These are phyloP conservation scores for Hondaea fermentalgiana DNA, from an alignment of 108 stramenopile species.

Conservation along the genomic window DNA sequence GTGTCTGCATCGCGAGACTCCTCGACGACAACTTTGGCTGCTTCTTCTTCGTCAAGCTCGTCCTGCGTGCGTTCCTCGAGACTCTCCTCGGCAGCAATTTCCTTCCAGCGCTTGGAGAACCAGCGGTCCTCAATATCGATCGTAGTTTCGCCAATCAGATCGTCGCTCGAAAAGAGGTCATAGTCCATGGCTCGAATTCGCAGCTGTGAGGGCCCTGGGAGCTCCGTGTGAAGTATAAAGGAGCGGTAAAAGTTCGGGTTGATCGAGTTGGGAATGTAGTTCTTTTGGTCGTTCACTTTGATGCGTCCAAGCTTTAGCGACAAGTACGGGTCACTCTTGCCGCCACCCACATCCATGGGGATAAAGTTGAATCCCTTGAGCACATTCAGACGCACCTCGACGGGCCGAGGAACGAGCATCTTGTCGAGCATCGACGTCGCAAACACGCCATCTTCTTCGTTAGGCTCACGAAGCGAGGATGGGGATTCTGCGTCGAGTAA, in stretches of 20 bases:
- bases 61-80: not conserved
- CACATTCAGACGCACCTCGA: conserved; percentile 29
- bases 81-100: conserved; percentile 19
- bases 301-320: conserved; percentile 38
- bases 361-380: conserved; percentile 37
- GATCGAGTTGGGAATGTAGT: conserved; percentile 32
- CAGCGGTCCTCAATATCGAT: conserved; percentile 61
- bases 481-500: not conserved
- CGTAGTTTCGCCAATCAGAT: conserved; percentile 50
- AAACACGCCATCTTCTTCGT: not conserved
- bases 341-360: conserved; percentile 38
- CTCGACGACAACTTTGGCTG: not conserved
- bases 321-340: conserved; percentile 51
- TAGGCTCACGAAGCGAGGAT: not conserved
- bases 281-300: conserved; percentile 32
- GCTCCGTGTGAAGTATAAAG: conserved; percentile 40
- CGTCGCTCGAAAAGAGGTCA: conserved; percentile 40
- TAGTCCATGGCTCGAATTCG: conserved; percentile 44
- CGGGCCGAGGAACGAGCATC: not conserved
- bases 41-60: conserved; percentile 14
- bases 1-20: not conserved
- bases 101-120: conserved; percentile 51
- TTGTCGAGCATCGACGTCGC: not conserved
- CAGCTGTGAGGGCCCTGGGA: conserved; percentile 43
- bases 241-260: conserved; percentile 46